phyloP scores from a whole-genome alignment of 495 filamentous ascomycete genomes.

The Neurospora terricola region DNA sequence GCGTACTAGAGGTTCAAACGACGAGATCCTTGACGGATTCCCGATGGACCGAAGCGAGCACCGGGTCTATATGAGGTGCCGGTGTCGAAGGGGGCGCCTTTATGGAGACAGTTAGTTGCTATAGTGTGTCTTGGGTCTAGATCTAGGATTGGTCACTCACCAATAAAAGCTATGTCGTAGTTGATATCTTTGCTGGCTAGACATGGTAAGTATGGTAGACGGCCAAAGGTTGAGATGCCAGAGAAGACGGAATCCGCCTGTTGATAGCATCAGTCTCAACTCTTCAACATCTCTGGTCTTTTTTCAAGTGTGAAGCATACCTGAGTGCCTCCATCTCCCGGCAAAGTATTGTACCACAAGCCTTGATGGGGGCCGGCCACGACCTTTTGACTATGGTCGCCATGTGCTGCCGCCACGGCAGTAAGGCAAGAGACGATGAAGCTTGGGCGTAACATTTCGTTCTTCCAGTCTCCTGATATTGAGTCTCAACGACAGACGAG shows the following conservation, averaged over 20 bases:
- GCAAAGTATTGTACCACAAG: conserved; percentile 45
- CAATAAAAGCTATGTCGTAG: conserved; percentile 78
- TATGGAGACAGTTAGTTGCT: conserved; percentile 7
- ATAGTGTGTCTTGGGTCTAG: conserved; percentile 42
- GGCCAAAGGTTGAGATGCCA: conserved; percentile 80
- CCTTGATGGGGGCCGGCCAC: conserved; percentile 40
- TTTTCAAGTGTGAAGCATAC: conserved; percentile 15
- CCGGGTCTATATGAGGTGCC: conserved; percentile 39
- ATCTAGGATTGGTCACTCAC: conserved; percentile 56
- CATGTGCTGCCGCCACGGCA: conserved; percentile 22
- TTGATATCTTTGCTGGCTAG: conserved; percentile 52
- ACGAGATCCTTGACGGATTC: conserved; percentile 72
- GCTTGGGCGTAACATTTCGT: conserved; percentile 15
- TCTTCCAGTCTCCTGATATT: not conserved
- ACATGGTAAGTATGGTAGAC: conserved; percentile 65
- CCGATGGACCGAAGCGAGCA: conserved; percentile 78
- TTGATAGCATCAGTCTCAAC: conserved; percentile 4
- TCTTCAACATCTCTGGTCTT: not conserved
- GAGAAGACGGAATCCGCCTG: conserved; percentile 55
- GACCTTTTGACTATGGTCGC: conserved; percentile 26
- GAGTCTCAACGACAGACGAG: not conserved
- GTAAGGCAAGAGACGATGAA: conserved; percentile 16
- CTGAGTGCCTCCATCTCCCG: conserved; percentile 49
- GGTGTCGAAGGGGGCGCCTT: conserved; percentile 33
- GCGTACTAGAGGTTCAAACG: conserved; percentile 55